phyloP scores from a whole-genome alignment of 345 rosid species.

The Eucalyptus marginata region DNA sequence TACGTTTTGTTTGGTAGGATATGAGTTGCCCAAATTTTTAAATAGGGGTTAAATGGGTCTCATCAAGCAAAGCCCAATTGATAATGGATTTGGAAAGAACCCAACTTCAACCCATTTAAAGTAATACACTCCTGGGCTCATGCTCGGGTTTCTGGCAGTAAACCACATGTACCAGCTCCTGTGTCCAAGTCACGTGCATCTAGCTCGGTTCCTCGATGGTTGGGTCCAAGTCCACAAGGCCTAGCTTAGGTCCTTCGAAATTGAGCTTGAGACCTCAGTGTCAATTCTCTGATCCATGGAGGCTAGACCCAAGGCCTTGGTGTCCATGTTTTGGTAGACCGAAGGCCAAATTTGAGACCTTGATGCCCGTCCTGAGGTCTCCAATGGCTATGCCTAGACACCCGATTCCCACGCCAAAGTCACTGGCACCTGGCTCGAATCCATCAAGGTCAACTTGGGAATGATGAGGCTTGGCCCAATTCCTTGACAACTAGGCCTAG shows the following conservation, averaged over 20 bases:
- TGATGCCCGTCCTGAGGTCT: accelerated
- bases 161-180: neutral
- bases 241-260: neutral
- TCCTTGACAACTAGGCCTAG: neutral
- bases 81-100: neutral
- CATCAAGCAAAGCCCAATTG: neutral
- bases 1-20: neutral
- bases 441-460: neutral
- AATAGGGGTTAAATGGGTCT: neutral
- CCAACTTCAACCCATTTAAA: neutral
- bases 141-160: neutral
- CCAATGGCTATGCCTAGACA: neutral
- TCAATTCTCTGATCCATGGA: neutral
- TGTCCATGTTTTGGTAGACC: neutral
- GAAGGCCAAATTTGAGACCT: neutral
- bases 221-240: neutral
- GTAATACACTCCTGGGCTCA: neutral
- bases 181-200: neutral
- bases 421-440: too few species aligned
- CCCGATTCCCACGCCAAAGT: accelerated
- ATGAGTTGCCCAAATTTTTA: neutral
- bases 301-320: neutral
- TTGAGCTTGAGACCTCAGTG: neutral
- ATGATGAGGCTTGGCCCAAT: neutral
- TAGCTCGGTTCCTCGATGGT: neutral